Evolutionary conservation across 768 basidiomycete species (phyloP), one percentile per base, ranked within the genome.

Genomic region (Clitopilus hobsonii): DNA sequence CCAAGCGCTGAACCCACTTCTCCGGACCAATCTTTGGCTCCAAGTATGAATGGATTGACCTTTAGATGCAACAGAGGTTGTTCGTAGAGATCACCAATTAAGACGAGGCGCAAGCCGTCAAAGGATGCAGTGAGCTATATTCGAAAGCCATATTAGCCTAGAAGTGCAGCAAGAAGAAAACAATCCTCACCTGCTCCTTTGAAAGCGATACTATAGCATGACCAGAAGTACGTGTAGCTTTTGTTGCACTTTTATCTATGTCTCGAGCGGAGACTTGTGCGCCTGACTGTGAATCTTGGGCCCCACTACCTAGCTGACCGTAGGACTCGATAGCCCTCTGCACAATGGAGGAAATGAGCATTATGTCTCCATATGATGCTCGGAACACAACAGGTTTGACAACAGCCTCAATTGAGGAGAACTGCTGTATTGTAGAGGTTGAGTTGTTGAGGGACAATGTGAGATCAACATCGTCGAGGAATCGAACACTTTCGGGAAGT

Each of bases 61-160:
- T 86, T 87, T 48, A 98, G 67, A 69, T 98, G 93, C 23, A 99
- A 74, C 75, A 98, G 82, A 0, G 97, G 97, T 60, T 97, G 88
- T 63, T 98, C 96, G 61, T 98, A 89, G 57, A 94, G 69, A 69
- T 98, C 96, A 3, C 97, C 94, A 53, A 98, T 98, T 29, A 98
- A 78, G 51, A 98, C 83, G 23, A 99, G 74, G 55, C 94, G 87
- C 73, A 99, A 91, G 1, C 95, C 96, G 55, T 95, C 94, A 56
- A 97, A 83, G 0, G 84, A 86, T 0, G 84, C 91, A 65, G 87
- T 90, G 58, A 97, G 74, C 93, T 98, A 58, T 20, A 11, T 14
- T 28, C n/a, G 29, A 14, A 24, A 51, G n/a, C n/a, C 16, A 27
- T 54, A 47, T 54, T 61, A 51, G 53, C 52, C 47, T 38, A 11